phyloP scores from a whole-genome alignment of 2,329 filamentous ascomycete species.

The Ustilaginoidea virens region DNA sequence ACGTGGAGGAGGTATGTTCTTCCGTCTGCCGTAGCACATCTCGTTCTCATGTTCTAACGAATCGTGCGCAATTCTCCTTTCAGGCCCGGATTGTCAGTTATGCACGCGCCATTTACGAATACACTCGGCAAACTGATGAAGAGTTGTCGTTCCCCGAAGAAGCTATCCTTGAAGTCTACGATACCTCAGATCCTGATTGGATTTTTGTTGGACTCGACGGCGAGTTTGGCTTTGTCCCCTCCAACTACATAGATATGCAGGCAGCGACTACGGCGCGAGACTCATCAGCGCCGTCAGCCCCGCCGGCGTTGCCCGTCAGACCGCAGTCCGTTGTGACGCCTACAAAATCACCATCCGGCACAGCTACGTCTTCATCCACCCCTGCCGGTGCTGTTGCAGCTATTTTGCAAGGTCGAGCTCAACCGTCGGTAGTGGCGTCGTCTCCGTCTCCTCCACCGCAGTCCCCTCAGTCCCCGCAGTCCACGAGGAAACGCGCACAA shows the following conservation, averaged over 20 bases:
- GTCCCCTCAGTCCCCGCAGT: slow-evolving; percentile 14
- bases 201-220: slow-evolving; percentile 73
- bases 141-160: slow-evolving; percentile 94
- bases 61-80: background rate
- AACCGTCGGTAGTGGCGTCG: slow-evolving; percentile 15
- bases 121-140: slow-evolving; percentile 91
- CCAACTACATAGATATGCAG: slow-evolving; percentile 81
- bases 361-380: slow-evolving; percentile 17
- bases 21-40: background rate
- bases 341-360: slow-evolving; percentile 14
- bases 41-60: too few species aligned
- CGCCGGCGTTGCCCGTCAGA: slow-evolving; percentile 29
- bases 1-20: slow-evolving; percentile 67
- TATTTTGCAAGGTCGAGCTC: slow-evolving; percentile 33
- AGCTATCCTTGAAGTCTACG: slow-evolving; percentile 67
- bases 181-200: slow-evolving; percentile 89
- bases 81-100: slow-evolving; percentile 51
- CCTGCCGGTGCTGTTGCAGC: slow-evolving; percentile 40
- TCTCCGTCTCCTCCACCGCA: slow-evolving; percentile 12
- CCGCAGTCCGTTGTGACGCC: slow-evolving; percentile 18
- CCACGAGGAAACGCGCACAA: slow-evolving; percentile 10
- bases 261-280: slow-evolving; percentile 29
- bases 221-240: slow-evolving; percentile 86
- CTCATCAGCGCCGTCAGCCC: slow-evolving; percentile 17
- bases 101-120: slow-evolving; percentile 94